These are phyloP conservation scores for Amoeboaphelidium protococcarum DNA, from an alignment of 371 early-diverging fungal genomes.

Conservation along the genomic window DNA sequence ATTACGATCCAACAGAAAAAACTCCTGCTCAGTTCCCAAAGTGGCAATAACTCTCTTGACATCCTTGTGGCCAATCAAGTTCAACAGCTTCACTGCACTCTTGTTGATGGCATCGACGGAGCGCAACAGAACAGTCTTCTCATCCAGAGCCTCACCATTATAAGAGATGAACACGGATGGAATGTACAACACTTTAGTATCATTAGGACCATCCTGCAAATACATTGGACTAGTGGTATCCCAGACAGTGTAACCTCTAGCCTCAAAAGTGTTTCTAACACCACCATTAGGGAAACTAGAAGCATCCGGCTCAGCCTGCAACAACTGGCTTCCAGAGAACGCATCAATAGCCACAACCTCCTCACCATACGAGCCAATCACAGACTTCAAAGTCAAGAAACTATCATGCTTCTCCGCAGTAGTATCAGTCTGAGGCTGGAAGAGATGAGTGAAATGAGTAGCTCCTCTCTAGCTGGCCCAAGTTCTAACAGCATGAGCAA, in stretches of 20 bases:
- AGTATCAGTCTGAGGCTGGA: conserved; percentile 92
- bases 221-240: conserved; percentile 90
- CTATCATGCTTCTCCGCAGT: conserved; percentile 98
- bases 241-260: conserved; percentile 97
- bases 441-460: conserved; percentile 96
- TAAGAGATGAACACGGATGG: conserved; percentile 94
- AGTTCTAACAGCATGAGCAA: conserved; percentile 83
- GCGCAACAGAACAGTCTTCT: conserved; percentile 83
- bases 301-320: conserved; percentile 96
- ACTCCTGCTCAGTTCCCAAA: conserved; percentile 92
- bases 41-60: conserved; percentile 59
- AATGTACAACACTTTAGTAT: conserved; percentile 67
- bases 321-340: conserved; percentile 79
- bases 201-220: conserved; percentile 69
- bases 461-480: conserved; percentile 57
- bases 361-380: conserved; percentile 37
- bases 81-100: conserved; percentile 44
- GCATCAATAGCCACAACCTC: conserved; percentile 63
- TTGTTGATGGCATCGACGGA: conserved; percentile 58
- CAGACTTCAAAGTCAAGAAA: conserved; percentile 58
- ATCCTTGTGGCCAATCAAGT: conserved; percentile 31
- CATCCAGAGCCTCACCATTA: conserved; percentile 93
- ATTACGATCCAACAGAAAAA: conserved; percentile 79
- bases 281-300: conserved; percentile 97
- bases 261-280: conserved; percentile 91